Percentiles rank a stretch among this genome's conserved stretches.
These are phyloP conservation scores for Nannochloropsis gaditana DNA, from an alignment of 108 stramenopile species.

Conservation along the genomic window DNA sequence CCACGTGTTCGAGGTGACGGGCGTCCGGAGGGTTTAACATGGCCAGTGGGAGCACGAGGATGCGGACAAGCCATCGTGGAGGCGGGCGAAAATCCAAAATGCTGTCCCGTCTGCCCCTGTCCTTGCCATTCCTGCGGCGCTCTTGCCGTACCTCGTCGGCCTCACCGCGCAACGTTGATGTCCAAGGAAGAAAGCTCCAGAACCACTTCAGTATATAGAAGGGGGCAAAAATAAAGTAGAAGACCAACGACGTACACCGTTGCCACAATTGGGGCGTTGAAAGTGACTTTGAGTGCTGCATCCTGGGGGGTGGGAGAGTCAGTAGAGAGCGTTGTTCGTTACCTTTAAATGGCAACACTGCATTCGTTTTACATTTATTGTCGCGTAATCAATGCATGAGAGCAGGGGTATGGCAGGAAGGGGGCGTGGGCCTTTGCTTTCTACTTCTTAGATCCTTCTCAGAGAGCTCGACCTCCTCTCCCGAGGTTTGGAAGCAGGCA, in stretches of 20 bases:
- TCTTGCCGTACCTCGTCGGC: background rate
- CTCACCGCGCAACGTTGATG: background rate
- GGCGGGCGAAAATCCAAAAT: background rate
- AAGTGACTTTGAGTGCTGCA: too few relatives aligned
- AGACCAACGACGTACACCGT: background rate
- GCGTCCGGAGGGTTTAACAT: background rate
- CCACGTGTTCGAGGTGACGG: background rate
- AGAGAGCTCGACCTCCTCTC: too few relatives aligned
- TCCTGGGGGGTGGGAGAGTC: too few relatives aligned
- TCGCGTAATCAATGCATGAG: too few relatives aligned
- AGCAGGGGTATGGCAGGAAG: too few relatives aligned
- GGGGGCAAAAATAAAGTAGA: conserved; percentile 19
- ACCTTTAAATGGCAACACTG: too few relatives aligned
- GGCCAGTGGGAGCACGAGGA: background rate
- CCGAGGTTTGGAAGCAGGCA: too few relatives aligned
- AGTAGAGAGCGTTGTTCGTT: too few relatives aligned
- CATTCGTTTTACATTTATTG: too few relatives aligned
- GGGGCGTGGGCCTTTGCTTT: too few relatives aligned
- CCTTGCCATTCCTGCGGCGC: background rate
- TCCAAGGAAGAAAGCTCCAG: background rate
- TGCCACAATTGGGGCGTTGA: background rate
- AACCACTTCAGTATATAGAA: background rate
- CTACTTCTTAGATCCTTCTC: too few relatives aligned
- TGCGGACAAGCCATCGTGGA: background rate
- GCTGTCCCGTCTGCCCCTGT: background rate